Evolutionary conservation across 257 asterid genomes (phyloP).

Genomic region (Pogostemon cablin): DNA sequence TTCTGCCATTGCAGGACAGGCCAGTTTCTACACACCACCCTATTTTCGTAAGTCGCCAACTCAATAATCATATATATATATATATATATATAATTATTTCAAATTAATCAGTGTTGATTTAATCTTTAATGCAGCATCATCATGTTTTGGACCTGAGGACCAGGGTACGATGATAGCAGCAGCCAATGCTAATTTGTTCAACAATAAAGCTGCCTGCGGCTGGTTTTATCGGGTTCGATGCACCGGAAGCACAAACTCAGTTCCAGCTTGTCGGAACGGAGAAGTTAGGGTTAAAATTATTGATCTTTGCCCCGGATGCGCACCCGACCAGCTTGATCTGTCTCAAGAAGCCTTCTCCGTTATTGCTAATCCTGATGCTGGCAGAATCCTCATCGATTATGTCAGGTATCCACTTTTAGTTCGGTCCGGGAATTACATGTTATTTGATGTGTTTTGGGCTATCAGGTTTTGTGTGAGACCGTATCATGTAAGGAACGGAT

Average conservation of each 20-base stretch:
- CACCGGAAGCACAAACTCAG: background rate
- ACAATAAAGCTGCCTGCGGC: background rate
- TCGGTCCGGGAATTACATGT: too few species aligned
- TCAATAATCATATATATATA: too few species aligned
- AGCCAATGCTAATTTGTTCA: background rate
- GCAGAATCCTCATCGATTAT: background rate
- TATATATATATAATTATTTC: too few species aligned
- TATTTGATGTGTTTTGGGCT: too few species aligned
- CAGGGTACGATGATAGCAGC: background rate
- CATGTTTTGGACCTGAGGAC: background rate
- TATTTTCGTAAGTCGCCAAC: too few species aligned
- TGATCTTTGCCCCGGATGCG: constrained; percentile 4
- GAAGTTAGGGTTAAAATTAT: background rate
- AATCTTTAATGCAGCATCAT: background rate
- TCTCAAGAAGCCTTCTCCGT: constrained; percentile 2
- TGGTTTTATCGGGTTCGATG: background rate
- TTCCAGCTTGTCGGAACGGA: background rate
- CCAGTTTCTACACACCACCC: too few species aligned
- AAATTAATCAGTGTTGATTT: too few species aligned
- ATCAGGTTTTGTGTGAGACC: too few species aligned
- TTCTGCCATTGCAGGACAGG: too few species aligned
- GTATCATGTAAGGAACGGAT: too few species aligned
- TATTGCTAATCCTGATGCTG: constrained; percentile 12
- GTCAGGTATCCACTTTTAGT: background rate
- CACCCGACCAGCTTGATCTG: background rate